Base-by-base conservation (phyloP, 352 stramenopile genomes). In the Thalassiosira mediterranea region DNA sequence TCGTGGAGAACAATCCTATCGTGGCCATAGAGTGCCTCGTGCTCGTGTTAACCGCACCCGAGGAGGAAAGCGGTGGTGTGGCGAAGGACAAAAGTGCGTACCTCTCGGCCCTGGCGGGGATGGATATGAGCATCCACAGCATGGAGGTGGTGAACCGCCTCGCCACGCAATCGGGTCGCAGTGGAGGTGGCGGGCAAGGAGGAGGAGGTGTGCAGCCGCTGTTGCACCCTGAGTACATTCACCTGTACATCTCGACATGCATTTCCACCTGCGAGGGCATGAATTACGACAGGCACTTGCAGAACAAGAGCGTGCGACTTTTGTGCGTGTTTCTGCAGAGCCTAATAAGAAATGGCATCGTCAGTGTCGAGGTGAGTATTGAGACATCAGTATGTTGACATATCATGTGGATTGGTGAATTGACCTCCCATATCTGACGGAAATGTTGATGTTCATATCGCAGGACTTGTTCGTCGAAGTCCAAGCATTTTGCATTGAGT, bases 401-500 rank as follows among this genome's bases (percentile, higher is more conserved):
- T n/a, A n/a, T n/a, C n/a, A n/a, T n/a, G n/a, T n/a, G n/a, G n/a
- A n/a, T n/a, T n/a, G n/a, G n/a, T n/a, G n/a, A n/a, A n/a, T n/a
- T n/a, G n/a, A n/a, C n/a, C n/a, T n/a, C n/a, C n/a, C n/a, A n/a
- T n/a, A n/a, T n/a, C n/a, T n/a, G n/a, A n/a, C n/a, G n/a, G n/a
- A 29, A 64, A 7, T 57, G 4, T 19, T 68, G 11, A 37, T 38
- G 3, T 8, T 34, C 34, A 28, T 65, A n/a, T 46, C 79, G 26
- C 67, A 97, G 88, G 96, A 98, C 82, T 90, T 99, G 74, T 98
- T 98, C 84, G 98, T 98, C 84, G 96, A 99, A 81, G 94, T 99
- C 37, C 96, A 99, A 83, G 94, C 96, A 66, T 99, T 99, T 89
- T 99, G 97, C 89, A 98, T 99, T 79, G 95, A 98, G 86, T 99